Evolutionary conservation across 2,329 filamentous ascomycete genomes (phyloP).

Genomic region (Diaporthe nobilis): DNA sequence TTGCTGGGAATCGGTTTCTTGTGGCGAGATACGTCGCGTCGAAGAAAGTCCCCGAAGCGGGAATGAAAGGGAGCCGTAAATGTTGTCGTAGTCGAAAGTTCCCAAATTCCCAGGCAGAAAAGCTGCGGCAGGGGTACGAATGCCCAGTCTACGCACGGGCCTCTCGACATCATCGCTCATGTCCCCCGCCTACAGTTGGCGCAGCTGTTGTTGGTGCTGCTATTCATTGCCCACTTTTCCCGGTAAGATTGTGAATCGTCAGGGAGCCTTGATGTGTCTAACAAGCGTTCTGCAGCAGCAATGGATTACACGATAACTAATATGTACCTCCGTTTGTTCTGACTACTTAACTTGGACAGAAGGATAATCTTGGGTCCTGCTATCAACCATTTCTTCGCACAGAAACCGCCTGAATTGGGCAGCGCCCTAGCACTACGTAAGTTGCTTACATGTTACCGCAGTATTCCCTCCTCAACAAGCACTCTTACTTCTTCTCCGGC

Average conservation of each 20-base stretch:
- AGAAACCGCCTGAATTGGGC: too few species aligned
- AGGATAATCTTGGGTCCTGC: neutral
- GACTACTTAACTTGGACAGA: neutral
- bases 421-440: neutral
- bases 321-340: neutral
- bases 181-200: neutral
- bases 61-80: neutral
- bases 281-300: neutral
- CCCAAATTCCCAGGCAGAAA: neutral
- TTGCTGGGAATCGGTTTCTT: slow-evolving; percentile 6
- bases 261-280: neutral
- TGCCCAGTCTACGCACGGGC: slow-evolving; percentile 2
- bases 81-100: neutral
- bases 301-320: neutral
- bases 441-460: neutral
- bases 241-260: neutral
- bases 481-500: slow-evolving; percentile 63
- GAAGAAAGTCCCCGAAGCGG: slow-evolving; percentile 1
- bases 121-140: neutral
- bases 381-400: neutral
- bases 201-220: neutral
- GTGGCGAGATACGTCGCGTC: slow-evolving; percentile 1
- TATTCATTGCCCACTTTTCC: neutral
- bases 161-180: neutral
- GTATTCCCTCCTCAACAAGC: too few species aligned